Evolutionary conservation across 371 early-diverging fungal species (phyloP).

Genomic region (Apophysomyces ossiformis): DNA sequence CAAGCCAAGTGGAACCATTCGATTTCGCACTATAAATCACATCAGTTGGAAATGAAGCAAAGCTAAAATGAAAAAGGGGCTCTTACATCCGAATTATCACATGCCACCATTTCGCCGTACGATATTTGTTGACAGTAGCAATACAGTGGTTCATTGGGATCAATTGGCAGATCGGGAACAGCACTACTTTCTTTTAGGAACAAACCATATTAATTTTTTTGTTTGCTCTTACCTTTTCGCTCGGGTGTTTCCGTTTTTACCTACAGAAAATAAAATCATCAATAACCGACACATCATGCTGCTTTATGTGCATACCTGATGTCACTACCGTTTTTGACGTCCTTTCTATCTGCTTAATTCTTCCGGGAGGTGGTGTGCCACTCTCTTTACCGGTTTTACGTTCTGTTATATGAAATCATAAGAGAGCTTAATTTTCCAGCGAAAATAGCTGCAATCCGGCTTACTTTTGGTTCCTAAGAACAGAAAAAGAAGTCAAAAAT

Average conservation of each 20-base stretch:
- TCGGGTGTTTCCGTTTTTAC: slow-evolving; percentile 31
- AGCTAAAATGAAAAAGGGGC: neutral
- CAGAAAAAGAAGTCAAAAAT: neutral
- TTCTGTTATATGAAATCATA: slow-evolving; percentile 13
- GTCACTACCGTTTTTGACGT: neutral
- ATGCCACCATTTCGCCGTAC: slow-evolving; percentile 97
- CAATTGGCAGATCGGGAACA: slow-evolving; percentile 78
- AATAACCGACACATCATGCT: neutral
- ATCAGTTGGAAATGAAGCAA: neutral
- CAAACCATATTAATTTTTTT: slow-evolving; percentile 15
- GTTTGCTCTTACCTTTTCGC: slow-evolving; percentile 19
- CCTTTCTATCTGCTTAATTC: neutral
- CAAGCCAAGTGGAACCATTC: slow-evolving; percentile 98
- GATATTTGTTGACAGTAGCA: slow-evolving; percentile 96
- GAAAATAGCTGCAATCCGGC: neutral
- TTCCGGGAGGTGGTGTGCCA: slow-evolving; percentile 25
- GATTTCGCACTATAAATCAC: slow-evolving; percentile 70
- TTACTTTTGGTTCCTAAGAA: neutral
- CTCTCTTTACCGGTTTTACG: slow-evolving; percentile 29
- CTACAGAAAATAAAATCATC: neutral
- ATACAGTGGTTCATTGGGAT: slow-evolving; percentile 95
- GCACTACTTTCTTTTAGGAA: slow-evolving; percentile 21
- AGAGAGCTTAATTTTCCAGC: neutral
- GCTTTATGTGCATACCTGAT: neutral
- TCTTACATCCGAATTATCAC: slow-evolving; percentile 89